These are phyloP conservation scores for Capsella bursapastoris DNA, from an alignment of 345 rosid genomes.

Conservation along the genomic window DNA sequence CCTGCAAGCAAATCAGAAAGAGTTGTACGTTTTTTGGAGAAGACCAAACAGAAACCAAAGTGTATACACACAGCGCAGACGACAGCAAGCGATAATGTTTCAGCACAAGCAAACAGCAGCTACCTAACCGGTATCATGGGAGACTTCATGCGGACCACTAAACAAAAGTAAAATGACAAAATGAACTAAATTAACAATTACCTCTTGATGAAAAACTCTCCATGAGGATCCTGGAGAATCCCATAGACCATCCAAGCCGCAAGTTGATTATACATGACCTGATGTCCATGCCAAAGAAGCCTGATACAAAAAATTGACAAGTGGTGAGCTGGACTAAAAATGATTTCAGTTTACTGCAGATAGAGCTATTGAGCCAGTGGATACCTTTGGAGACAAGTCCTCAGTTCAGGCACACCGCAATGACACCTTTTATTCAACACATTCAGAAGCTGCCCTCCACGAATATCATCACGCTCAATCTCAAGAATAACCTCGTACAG, in stretches of 20 bases:
- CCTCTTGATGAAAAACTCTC: conserved; percentile 90
- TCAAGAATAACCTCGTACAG: conserved; percentile 83
- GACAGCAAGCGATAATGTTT: not conserved
- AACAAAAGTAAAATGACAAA: not conserved
- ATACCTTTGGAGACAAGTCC: conserved; percentile 93
- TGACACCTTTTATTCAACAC: conserved; percentile 86
- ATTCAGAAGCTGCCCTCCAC: conserved; percentile 91
- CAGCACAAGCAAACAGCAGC: conserved; percentile 12
- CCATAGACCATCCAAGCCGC: conserved; percentile 98
- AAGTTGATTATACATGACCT: conserved; percentile 92
- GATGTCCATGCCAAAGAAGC: conserved; percentile 99
- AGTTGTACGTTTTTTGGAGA: not conserved
- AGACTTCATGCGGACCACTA: conserved; percentile 3
- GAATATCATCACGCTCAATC: conserved; percentile 88
- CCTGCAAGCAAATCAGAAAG: conserved; percentile 52
- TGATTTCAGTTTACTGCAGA: not conserved
- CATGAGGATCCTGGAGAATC: conserved; percentile 93
- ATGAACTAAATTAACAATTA: conserved; percentile 29
- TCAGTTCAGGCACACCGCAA: conserved; percentile 96
- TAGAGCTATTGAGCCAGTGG: not conserved
- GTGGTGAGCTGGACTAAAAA: not conserved
- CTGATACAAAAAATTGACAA: conserved; percentile 41
- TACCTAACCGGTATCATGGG: not conserved
- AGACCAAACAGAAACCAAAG: conserved; percentile 26
- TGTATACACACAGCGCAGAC: not conserved